These are phyloP conservation scores for Macrocybe gigantea DNA, from an alignment of 768 basidiomycete species.

Conservation along the genomic window DNA sequence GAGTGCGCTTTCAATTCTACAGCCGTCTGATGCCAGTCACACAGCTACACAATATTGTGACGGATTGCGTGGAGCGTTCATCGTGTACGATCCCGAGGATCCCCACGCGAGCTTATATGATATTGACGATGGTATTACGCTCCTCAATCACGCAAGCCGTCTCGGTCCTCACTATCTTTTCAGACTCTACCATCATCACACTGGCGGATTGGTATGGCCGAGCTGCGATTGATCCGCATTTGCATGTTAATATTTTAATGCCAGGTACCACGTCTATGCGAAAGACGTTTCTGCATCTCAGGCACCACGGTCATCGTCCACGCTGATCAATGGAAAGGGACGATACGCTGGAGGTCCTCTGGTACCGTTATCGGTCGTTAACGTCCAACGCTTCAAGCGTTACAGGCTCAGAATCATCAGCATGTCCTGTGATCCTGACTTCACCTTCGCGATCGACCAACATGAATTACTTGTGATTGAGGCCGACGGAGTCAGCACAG, in stretches of 20 bases:
- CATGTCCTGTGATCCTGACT: slow-evolving; percentile 38
- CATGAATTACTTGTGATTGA: slow-evolving; percentile 34
- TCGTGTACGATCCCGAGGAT: slow-evolving; percentile 18
- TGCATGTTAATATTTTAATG: slow-evolving; percentile 3
- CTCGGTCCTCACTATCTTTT: not conserved
- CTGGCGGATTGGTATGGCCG: slow-evolving; percentile 11
- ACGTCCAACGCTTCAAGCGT: slow-evolving; percentile 29
- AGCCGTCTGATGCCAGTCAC: not conserved
- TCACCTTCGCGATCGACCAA: slow-evolving; percentile 27
- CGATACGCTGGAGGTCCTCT: slow-evolving; percentile 28
- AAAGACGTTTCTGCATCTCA: slow-evolving; percentile 11
- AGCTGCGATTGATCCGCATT: not conserved
- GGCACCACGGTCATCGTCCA: slow-evolving; percentile 10
- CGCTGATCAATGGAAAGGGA: slow-evolving; percentile 39
- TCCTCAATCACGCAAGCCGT: slow-evolving; percentile 14
- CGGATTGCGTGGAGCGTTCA: slow-evolving; percentile 31
- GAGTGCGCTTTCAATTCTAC: slow-evolving; percentile 1
- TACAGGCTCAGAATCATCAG: slow-evolving; percentile 45
- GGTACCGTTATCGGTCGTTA: slow-evolving; percentile 26
- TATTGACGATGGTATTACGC: slow-evolving; percentile 6
- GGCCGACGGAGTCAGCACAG: slow-evolving; percentile 25
- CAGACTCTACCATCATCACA: slow-evolving; percentile 23
- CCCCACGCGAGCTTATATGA: slow-evolving; percentile 23
- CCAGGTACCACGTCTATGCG: slow-evolving; percentile 11
- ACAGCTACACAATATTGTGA: slow-evolving; percentile 12